These are phyloP conservation scores for Antrodiella citrinella DNA, from an alignment of 768 basidiomycete genomes.

Conservation along the genomic window DNA sequence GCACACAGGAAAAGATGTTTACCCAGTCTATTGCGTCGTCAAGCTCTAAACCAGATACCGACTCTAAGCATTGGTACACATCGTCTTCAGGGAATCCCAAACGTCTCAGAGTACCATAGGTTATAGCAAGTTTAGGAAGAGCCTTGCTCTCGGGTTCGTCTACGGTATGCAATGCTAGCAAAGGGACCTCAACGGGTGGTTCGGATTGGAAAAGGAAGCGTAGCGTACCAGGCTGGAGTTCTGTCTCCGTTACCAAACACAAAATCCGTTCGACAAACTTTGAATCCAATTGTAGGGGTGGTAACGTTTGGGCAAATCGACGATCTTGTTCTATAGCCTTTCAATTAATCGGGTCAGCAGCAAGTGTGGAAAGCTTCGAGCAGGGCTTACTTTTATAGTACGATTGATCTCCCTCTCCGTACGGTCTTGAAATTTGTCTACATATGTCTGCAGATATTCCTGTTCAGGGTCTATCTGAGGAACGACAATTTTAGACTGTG, in stretches of 20 bases:
- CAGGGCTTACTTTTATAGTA: slow-evolving; percentile 53
- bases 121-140: slow-evolving; percentile 62
- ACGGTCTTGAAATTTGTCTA: slow-evolving; percentile 82
- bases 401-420: slow-evolving; percentile 78
- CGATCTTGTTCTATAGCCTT: slow-evolving; percentile 80
- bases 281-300: slow-evolving; percentile 55
- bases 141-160: slow-evolving; percentile 67
- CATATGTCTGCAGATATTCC: slow-evolving; percentile 55
- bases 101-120: slow-evolving; percentile 72
- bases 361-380: background rate
- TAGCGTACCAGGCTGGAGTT: slow-evolving; percentile 16
- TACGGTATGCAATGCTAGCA: slow-evolving; percentile 18
- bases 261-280: slow-evolving; percentile 52
- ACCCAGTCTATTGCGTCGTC: slow-evolving; percentile 94
- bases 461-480: slow-evolving; percentile 28
- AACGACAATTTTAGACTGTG: background rate
- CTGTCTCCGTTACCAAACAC: slow-evolving; percentile 34
- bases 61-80: slow-evolving; percentile 63
- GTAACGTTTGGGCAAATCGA: slow-evolving; percentile 57
- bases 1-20: slow-evolving; percentile 15
- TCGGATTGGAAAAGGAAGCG: too few species aligned
- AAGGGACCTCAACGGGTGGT: too few species aligned
- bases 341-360: background rate
- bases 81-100: slow-evolving; percentile 66
- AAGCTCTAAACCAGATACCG: slow-evolving; percentile 60